Conservation (phyloP, 805 yeast genomes). For the Candida gorgasii region DNA sequence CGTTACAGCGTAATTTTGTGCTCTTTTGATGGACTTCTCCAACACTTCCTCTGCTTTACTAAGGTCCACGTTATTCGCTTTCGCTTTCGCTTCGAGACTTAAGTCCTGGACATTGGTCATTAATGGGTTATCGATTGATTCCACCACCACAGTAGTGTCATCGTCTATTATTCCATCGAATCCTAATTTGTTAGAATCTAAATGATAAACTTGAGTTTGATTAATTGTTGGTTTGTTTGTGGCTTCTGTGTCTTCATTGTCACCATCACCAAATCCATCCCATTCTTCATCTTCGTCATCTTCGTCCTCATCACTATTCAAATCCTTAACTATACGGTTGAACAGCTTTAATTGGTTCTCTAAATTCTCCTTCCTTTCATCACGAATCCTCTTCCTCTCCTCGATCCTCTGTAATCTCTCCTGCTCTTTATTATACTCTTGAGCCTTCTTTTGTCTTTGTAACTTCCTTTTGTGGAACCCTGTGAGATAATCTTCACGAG, state of each 20-base stretch:
- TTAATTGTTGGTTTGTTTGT: constrained; percentile 43
- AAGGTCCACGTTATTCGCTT: constrained; percentile 70
- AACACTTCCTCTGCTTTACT: constrained; percentile 66
- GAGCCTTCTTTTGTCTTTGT: constrained; percentile 85
- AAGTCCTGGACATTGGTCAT: constrained; percentile 32
- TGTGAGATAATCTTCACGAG: constrained; percentile 82
- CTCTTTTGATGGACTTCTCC: constrained; percentile 72
- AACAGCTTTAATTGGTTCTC: constrained; percentile 63
- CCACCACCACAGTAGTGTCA: constrained; percentile 44
- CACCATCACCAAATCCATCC: constrained; percentile 39
- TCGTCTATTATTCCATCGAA: constrained; percentile 43
- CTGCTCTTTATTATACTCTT: constrained; percentile 71
- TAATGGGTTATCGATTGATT: constrained; percentile 46
- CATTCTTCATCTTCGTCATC: constrained; percentile 34
- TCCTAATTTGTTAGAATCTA: constrained; percentile 25
- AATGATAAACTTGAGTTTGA: constrained; percentile 39
- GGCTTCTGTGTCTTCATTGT: constrained; percentile 15
- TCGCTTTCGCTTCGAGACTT: constrained; percentile 48
- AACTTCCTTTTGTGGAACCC: constrained; percentile 95
- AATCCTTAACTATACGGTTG: constrained; percentile 43
- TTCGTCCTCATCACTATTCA: constrained; percentile 21
- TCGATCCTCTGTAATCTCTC: constrained; percentile 71
- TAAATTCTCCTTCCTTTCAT: constrained; percentile 67
- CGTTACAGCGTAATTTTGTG: constrained; percentile 78
- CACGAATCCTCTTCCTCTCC: constrained; percentile 70